Base-by-base conservation (phyloP, 495 filamentous ascomycete genomes). In the Penicillium alfredii region DNA sequence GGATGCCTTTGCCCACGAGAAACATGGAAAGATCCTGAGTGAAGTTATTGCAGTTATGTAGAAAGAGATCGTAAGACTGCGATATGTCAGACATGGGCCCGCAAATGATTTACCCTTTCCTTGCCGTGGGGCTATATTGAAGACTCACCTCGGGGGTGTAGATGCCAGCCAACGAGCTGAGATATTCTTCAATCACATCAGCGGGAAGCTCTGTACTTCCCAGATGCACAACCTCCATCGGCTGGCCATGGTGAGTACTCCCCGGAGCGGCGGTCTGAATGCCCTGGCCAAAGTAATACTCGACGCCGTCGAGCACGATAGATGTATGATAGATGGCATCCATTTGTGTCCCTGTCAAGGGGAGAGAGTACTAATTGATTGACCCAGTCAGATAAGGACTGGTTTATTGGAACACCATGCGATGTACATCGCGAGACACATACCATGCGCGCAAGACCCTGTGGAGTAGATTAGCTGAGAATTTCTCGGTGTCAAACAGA, bases 31-130 rank as follows among this genome's bases (percentile, higher is more conserved):
- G 77, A 43, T 97, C 92, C 52, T 97, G 89, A 4, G 87, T 84
- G 60, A 98, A 98, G 68, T 97, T 97, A 64, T 98, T 97, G 74
- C 92, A 96, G 53, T 98, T 98, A 52, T 95, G 89, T 23, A 82
- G 67, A 57, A 86, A 86, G 3, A 94, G 68, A 56, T 94, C 85
- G 51, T 96, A 96, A 0, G 84, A 86, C 82, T 88, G 47, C 14
- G 25, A 17, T 2, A 18, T 20, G 15, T 46, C 32, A 44, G 35
- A 31, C 29, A 33, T 13, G 20, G 8, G 3, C 15, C 8, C 15
- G 8, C 12, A 14, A 9, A 3, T 16, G 11, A 17, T 8, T 2
- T 38, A 3, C 11, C 17, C 1, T n/a, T n/a, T n/a, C n/a, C n/a
- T n/a, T n/a, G n/a, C n/a, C n/a, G n/a, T n/a, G n/a, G n/a, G n/a